phyloP scores from a whole-genome alignment of 768 basidiomycete species.

The Termitomyces sp. region DNA sequence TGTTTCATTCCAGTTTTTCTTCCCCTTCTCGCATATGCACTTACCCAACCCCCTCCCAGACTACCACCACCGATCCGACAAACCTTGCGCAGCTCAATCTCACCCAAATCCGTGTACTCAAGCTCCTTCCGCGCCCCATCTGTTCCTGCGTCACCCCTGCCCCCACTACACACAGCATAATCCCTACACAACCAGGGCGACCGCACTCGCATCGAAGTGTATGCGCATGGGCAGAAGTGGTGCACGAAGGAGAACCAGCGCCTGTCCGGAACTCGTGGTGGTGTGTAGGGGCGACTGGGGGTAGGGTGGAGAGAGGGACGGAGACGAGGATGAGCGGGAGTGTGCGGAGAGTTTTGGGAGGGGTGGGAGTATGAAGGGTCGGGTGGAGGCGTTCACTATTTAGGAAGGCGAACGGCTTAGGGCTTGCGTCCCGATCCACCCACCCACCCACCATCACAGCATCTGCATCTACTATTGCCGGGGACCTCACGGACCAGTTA shows the following conservation, averaged over 20 bases:
- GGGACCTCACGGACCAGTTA: too few relatives aligned
- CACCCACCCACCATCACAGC: too few relatives aligned
- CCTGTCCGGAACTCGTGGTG: constrained; percentile 86
- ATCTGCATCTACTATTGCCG: too few relatives aligned
- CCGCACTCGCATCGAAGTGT: constrained; percentile 80
- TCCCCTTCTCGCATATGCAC: not conserved
- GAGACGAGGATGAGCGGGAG: constrained; percentile 18
- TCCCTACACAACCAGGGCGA: too few relatives aligned
- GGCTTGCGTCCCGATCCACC: too few relatives aligned
- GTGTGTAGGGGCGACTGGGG: constrained; percentile 82
- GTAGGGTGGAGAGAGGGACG: constrained; percentile 64
- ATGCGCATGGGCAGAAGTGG: constrained; percentile 70
- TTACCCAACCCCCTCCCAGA: too few relatives aligned
- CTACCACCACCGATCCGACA: constrained; percentile 89
- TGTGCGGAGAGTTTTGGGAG: too few relatives aligned
- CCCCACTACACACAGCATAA: too few relatives aligned
- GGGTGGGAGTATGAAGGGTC: too few relatives aligned
- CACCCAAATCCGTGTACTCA: constrained; percentile 78
- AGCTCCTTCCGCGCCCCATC: constrained; percentile 36
- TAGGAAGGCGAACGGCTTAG: too few relatives aligned
- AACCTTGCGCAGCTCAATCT: constrained; percentile 86
- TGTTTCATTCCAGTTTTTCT: constrained; percentile 33
- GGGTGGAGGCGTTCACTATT: too few relatives aligned
- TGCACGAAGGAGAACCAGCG: constrained; percentile 81
- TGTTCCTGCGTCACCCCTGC: not conserved